phyloP scores from a whole-genome alignment of 805 yeast species.

The Metschnikowia drakensbergensis region DNA sequence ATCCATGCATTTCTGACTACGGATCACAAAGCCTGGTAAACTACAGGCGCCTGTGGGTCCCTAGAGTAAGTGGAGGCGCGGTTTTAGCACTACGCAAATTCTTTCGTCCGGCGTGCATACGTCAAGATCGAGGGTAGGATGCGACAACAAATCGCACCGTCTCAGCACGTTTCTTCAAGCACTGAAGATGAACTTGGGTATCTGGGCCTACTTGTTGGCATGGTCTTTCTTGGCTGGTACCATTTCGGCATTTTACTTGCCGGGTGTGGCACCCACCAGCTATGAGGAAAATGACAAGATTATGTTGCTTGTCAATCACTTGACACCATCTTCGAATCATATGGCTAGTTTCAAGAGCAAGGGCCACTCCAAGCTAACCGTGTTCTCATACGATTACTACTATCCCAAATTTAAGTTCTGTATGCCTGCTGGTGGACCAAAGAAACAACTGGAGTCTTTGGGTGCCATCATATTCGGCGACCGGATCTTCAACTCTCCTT shows the following conservation, averaged over 20 bases:
- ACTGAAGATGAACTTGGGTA: constrained; percentile 12
- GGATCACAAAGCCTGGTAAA: too few relatives aligned
- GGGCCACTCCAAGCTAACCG: constrained; percentile 47
- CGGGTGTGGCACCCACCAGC: constrained; percentile 94
- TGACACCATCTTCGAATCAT: constrained; percentile 69
- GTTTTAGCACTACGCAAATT: not conserved
- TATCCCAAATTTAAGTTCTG: constrained; percentile 83
- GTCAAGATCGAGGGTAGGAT: not conserved
- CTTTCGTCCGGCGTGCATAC: not conserved
- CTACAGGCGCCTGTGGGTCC: not conserved
- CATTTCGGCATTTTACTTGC: constrained; percentile 70
- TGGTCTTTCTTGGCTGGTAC: constrained; percentile 17
- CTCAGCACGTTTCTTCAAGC: not conserved
- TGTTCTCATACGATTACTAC: constrained; percentile 80
- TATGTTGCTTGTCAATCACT: constrained; percentile 81
- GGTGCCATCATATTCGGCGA: constrained; percentile 96
- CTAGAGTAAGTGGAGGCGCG: not conserved
- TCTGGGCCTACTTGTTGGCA: constrained; percentile 18
- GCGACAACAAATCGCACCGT: not conserved
- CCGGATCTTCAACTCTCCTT: constrained; percentile 90
- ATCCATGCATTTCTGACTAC: too few relatives aligned
- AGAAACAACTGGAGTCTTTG: constrained; percentile 79
- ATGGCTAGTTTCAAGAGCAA: constrained; percentile 23
- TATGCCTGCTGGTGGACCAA: constrained; percentile 59
- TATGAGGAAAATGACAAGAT: constrained; percentile 69